Evolutionary conservation across 805 yeast species (phyloP).

Genomic region (Clavispora carvajalis): DNA sequence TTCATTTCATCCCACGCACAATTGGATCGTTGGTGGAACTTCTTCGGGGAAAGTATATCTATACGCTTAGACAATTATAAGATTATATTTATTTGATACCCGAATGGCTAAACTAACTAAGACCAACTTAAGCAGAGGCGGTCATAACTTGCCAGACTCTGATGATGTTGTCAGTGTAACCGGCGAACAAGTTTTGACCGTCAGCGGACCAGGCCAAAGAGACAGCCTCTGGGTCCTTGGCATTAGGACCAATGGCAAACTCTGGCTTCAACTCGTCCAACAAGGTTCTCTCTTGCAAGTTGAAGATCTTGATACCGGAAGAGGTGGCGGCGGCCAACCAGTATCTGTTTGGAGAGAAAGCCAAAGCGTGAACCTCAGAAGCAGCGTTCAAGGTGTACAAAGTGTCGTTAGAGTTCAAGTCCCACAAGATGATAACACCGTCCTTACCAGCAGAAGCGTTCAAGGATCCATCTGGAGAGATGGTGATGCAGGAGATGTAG

Average conservation of each 20-base stretch:
- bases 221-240: slow-evolving; percentile 96
- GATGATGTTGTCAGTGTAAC: slow-evolving; percentile 99
- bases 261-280: slow-evolving; percentile 98
- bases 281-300: slow-evolving; percentile 89
- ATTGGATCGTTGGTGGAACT: slow-evolving; percentile 92
- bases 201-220: slow-evolving; percentile 99
- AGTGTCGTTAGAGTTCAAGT: slow-evolving; percentile 77
- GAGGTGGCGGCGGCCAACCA: slow-evolving; percentile 99
- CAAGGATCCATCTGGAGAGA: slow-evolving; percentile 99
- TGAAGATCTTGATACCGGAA: slow-evolving; percentile 95
- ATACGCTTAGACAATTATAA: slow-evolving; percentile 28
- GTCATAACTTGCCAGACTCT: slow-evolving; percentile 99
- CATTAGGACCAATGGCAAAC: slow-evolving; percentile 79
- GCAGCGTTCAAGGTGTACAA: slow-evolving; percentile 92
- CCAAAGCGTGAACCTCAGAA: slow-evolving; percentile 96
- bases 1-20: slow-evolving; percentile 74
- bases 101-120: background rate
- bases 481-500: slow-evolving; percentile 93
- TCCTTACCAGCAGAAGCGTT: slow-evolving; percentile 99
- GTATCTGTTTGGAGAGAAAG: slow-evolving; percentile 99
- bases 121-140: slow-evolving; percentile 42
- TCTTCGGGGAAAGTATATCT: slow-evolving; percentile 87
- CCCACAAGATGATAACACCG: slow-evolving; percentile 98
- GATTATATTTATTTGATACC: background rate
- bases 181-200: slow-evolving; percentile 99